Conservation (phyloP, 257 asterid genomes). For the Paraleonurus japonicus region DNA sequence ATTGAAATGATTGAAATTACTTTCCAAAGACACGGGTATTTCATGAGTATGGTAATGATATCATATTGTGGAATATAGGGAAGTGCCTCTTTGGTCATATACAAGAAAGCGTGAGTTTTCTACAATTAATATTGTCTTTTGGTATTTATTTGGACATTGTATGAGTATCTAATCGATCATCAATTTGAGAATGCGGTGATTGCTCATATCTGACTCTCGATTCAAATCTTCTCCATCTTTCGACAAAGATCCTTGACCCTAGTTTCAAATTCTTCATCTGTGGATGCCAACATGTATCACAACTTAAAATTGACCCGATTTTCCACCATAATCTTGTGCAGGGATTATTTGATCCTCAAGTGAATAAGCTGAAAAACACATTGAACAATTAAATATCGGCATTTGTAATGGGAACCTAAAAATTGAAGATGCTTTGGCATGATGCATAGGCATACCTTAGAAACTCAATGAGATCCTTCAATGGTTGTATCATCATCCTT, state of each 20-base stretch:
- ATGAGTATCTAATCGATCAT: neutral
- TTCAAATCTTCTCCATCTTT: slow-evolving; percentile 69
- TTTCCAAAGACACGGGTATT: neutral
- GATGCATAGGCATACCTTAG: slow-evolving; percentile 71
- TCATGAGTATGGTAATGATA: neutral
- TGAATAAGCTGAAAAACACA: slow-evolving; percentile 97
- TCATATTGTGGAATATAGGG: neutral
- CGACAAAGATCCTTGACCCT: slow-evolving; percentile 59
- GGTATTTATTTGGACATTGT: neutral
- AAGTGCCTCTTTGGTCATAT: neutral
- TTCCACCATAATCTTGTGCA: slow-evolving; percentile 65
- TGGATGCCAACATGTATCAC: slow-evolving; percentile 63
- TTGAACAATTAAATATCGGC: neutral
- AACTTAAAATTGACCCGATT: slow-evolving; percentile 77
- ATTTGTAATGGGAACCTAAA: neutral
- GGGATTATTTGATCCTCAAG: slow-evolving; percentile 80
- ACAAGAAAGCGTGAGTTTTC: neutral
- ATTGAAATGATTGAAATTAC: slow-evolving; percentile 6
- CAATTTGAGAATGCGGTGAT: slow-evolving; percentile 20
- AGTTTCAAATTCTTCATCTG: slow-evolving; percentile 67
- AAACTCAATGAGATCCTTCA: slow-evolving; percentile 75
- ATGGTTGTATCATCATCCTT: slow-evolving; percentile 82
- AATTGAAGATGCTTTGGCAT: neutral
- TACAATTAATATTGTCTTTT: slow-evolving; percentile 20
- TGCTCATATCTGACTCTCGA: slow-evolving; percentile 38